A percentile compares a stretch with the other conserved stretches of the same genome.
Conservation (phyloP, 2,329 filamentous ascomycete species). For the Aspergillus fructus region DNA sequence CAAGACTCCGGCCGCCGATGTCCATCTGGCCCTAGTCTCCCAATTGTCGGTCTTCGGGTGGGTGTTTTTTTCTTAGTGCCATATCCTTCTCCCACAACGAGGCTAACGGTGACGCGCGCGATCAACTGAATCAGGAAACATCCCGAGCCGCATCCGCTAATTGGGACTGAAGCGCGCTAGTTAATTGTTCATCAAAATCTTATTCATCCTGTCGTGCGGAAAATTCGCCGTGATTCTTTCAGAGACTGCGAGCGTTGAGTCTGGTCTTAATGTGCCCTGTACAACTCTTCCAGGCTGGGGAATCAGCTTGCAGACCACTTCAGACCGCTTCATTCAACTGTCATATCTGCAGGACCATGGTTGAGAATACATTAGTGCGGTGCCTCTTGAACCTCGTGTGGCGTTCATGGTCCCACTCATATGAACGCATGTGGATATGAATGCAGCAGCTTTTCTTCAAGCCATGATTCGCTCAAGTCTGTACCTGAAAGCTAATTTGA, state of each 20-base stretch:
- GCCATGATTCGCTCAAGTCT: neutral
- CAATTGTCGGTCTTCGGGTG: neutral
- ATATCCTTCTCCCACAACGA: neutral
- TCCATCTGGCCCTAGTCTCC: neutral
- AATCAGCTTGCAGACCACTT: neutral
- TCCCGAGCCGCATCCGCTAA: neutral
- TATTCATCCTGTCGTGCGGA: neutral
- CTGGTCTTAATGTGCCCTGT: neutral
- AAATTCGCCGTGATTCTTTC: neutral
- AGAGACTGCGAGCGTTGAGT: neutral
- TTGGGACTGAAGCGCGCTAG: neutral
- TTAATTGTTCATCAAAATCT: neutral
- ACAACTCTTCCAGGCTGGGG: neutral
- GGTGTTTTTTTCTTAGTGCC: neutral
- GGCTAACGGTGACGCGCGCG: slow-evolving; percentile 2
- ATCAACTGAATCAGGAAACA: slow-evolving; percentile 2
- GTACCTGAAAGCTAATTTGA: neutral
- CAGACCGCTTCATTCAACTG: neutral
- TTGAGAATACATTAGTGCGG: neutral
- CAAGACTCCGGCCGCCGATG: neutral
- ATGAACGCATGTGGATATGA: neutral
- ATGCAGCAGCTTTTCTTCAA: neutral
- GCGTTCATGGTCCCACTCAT: neutral
- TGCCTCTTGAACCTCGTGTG: neutral
- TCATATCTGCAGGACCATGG: neutral